Conservation (phyloP, 1,284 basidiomycete genomes). For the Phenoliferia sp. region DNA sequence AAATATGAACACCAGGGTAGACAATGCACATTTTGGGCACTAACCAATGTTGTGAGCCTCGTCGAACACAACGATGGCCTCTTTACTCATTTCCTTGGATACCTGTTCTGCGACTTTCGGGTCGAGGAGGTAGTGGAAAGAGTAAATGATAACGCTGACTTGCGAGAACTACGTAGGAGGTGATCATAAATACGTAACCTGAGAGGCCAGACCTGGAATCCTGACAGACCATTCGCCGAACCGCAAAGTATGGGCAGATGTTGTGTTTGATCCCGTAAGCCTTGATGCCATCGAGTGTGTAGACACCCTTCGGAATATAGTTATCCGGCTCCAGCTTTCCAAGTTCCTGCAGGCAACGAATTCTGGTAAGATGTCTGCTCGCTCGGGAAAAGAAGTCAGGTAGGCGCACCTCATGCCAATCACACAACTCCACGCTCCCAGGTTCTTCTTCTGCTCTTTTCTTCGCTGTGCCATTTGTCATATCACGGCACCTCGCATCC, state of each 20-base stretch:
- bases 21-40: conserved; percentile 25
- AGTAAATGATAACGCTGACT: conserved; percentile 95
- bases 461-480: conserved; percentile 80
- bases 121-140: conserved; percentile 97
- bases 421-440: conserved; percentile 85
- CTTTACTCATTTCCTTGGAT: conserved; percentile 94
- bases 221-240: conserved; percentile 82
- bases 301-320: conserved; percentile 81
- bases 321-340: conserved; percentile 76
- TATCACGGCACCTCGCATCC: conserved; percentile 91
- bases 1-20: not conserved
- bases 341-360: conserved; percentile 53
- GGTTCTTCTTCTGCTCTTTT: conserved; percentile 83
- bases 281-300: conserved; percentile 90
- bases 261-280: conserved; percentile 80
- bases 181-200: too few species aligned
- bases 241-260: conserved; percentile 93
- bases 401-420: conserved; percentile 81
- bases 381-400: not conserved
- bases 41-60: conserved; percentile 98
- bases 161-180: conserved; percentile 70
- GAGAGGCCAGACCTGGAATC: not conserved
- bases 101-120: conserved; percentile 99
- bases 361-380: not conserved
- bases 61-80: conserved; percentile 98